Evolutionary conservation across 768 basidiomycete species (phyloP).

Genomic region (Pulveroboletus sp.): DNA sequence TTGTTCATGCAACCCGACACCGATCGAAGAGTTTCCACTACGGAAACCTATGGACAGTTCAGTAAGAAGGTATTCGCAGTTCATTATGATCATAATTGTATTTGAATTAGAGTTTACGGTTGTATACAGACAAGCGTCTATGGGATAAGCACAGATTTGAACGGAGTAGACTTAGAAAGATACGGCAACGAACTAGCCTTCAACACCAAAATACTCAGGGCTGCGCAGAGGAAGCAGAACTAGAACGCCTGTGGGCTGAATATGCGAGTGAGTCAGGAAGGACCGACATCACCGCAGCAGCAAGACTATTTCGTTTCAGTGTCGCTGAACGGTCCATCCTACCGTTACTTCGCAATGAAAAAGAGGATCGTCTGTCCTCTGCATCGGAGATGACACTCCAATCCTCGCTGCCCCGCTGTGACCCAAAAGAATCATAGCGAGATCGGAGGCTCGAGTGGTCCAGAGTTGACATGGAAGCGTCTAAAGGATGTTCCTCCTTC

Average conservation of each 20-base stretch:
- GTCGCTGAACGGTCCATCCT: constrained; percentile 33
- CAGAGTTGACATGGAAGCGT: constrained; percentile 23
- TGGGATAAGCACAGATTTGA: constrained; percentile 7
- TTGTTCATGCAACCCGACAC: constrained; percentile 88
- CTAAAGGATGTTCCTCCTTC: constrained; percentile 34
- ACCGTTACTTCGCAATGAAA: constrained; percentile 46
- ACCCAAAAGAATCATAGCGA: constrained; percentile 53
- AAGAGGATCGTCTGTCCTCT: constrained; percentile 56
- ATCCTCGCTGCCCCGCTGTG: constrained; percentile 64
- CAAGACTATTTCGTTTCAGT: constrained; percentile 59
- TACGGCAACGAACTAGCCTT: neutral
- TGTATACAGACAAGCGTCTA: neutral
- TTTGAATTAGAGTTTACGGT: constrained; percentile 16
- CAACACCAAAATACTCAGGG: constrained; percentile 11
- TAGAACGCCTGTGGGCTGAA: constrained; percentile 38
- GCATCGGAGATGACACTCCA: constrained; percentile 86
- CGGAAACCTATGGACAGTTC: constrained; percentile 85
- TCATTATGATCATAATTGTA: constrained; percentile 35
- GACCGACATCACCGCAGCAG: constrained; percentile 57
- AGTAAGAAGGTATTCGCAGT: constrained; percentile 72
- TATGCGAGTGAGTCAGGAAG: constrained; percentile 50
- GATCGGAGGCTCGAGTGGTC: constrained; percentile 37
- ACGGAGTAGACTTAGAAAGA: neutral
- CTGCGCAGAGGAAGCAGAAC: constrained; percentile 29
- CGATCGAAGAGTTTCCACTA: constrained; percentile 61